Base-by-base conservation (phyloP, 257 asterid genomes). In the Prunella vulgaris region DNA sequence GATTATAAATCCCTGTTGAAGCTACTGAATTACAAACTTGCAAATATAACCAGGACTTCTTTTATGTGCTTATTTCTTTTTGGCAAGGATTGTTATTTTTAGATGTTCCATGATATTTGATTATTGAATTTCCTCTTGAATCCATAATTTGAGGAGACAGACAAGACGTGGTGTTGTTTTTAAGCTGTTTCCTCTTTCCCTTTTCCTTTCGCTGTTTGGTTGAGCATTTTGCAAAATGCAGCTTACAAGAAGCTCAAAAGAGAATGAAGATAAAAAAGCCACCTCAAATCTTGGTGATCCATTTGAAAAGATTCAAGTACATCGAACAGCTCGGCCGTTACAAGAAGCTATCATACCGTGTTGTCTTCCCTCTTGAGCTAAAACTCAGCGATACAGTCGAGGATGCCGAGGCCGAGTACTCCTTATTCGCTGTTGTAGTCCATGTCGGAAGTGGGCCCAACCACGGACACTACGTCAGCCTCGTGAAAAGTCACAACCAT, bases 211-310 rank as follows among this genome's bases (percentile, higher is more conserved):
- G 5, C 33, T 63, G n/a, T 20, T 37, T 15, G 25, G 66, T 13
- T 53, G 13, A 48, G 24, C 5, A 10, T 52, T 68, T 71, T 76
- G 71, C 60, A 40, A 66, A 37, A 22, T 76, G 74, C 84, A 90
- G 97, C 75, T 82, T 90, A 83, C 97, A 90, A 85, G 97, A 90
- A 79, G 97, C 97, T 20, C 95, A 90, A 78, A 90, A 90, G 84
- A 86, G 97, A 80, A 88, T 90, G 97, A 90, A 90, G 87, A 90
- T 90, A 21, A 90, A 87, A 70, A 86, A 70, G 81, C 86, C 97
- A 9, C 97, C 95, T 21, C 95, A 84, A 68, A 83, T 90, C 76
- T 66, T 90, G 69, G 97, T 90, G 73, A 90, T 90, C 73, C 97
- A 90, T 66, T 79, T 90, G 73, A 90, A 90, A 78, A 72, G 97